Percentiles rank a stretch among this genome's conserved stretches.
phyloP scores from a whole-genome alignment of 495 filamentous ascomycete species.

The Xylaria palmicola region DNA sequence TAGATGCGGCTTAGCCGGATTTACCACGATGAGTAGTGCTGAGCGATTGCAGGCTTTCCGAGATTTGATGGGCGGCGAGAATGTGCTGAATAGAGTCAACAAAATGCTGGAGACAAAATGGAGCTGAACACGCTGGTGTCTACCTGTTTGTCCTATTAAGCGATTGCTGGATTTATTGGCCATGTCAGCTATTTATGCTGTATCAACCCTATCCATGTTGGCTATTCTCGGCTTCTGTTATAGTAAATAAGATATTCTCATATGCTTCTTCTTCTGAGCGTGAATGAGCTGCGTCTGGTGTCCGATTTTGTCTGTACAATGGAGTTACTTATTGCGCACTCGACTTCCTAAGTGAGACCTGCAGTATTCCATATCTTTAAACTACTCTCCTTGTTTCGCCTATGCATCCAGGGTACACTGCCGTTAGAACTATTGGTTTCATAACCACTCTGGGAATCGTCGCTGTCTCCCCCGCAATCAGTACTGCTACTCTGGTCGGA shows the following conservation, averaged over 20 bases:
- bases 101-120: slow-evolving; percentile 36
- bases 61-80: slow-evolving; percentile 50
- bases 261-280: not conserved
- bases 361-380: slow-evolving; percentile 64
- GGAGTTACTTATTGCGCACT: no score
- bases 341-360: no score
- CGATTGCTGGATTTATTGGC: not conserved
- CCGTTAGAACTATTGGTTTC: slow-evolving; percentile 11
- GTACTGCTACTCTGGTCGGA: not conserved
- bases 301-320: no score
- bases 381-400: slow-evolving; percentile 51
- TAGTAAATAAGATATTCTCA: no score
- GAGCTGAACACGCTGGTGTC: slow-evolving; percentile 15
- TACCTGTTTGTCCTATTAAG: not conserved
- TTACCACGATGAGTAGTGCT: slow-evolving; percentile 55
- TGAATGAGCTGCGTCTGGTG: not conserved
- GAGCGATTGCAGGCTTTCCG: slow-evolving; percentile 48
- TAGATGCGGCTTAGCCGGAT: slow-evolving; percentile 50
- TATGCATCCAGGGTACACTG: slow-evolving; percentile 25
- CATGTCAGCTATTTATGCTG: not conserved
- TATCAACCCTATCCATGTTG: not conserved
- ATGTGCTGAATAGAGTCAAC: slow-evolving; percentile 52
- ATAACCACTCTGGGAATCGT: slow-evolving; percentile 8
- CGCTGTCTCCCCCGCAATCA: slow-evolving; percentile 12
- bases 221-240: not conserved